Conservation (phyloP, 768 basidiomycete genomes). For the Leccinum aurantiacum region DNA sequence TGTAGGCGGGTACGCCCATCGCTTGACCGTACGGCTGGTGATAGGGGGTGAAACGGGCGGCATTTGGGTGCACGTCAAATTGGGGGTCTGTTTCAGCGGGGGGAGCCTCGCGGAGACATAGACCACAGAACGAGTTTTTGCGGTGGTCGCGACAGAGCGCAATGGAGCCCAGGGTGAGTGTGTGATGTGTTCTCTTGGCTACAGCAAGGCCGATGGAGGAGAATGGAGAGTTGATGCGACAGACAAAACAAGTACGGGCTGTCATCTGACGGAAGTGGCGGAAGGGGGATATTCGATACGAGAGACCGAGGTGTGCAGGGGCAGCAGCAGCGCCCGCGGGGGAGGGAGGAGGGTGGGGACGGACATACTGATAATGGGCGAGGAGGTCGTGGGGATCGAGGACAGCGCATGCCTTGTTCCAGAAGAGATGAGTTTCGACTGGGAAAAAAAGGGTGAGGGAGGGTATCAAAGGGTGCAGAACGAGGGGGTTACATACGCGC, state of each 20-base stretch:
- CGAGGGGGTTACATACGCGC: slow-evolving; percentile 49
- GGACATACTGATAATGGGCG: slow-evolving; percentile 47
- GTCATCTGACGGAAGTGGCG: slow-evolving; percentile 64
- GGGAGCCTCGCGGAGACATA: slow-evolving; percentile 67
- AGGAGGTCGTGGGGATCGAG: slow-evolving; percentile 64
- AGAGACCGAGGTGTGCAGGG: slow-evolving; percentile 31
- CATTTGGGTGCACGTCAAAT: slow-evolving; percentile 34
- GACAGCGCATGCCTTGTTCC: slow-evolving; percentile 60
- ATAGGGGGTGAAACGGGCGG: slow-evolving; percentile 32
- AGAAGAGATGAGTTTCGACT: slow-evolving; percentile 74
- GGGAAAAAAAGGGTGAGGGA: slow-evolving; percentile 10
- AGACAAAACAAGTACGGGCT: slow-evolving; percentile 57
- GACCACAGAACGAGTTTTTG: slow-evolving; percentile 59
- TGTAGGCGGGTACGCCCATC: slow-evolving; percentile 25
- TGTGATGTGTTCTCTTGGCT: slow-evolving; percentile 47
- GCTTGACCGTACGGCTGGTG: slow-evolving; percentile 31
- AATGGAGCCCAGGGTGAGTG: slow-evolving; percentile 46
- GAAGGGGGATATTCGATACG: slow-evolving; percentile 48
- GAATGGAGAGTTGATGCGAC: slow-evolving; percentile 64
- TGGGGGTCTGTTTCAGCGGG: slow-evolving; percentile 40
- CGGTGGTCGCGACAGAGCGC: slow-evolving; percentile 65
- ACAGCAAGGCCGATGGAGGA: slow-evolving; percentile 48
- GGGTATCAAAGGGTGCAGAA: not conserved
- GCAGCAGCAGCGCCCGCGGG: slow-evolving; percentile 33
- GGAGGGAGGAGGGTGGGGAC: slow-evolving; percentile 35